Conservation (phyloP, 768 basidiomycete genomes). For the Boletus subparvulus region DNA sequence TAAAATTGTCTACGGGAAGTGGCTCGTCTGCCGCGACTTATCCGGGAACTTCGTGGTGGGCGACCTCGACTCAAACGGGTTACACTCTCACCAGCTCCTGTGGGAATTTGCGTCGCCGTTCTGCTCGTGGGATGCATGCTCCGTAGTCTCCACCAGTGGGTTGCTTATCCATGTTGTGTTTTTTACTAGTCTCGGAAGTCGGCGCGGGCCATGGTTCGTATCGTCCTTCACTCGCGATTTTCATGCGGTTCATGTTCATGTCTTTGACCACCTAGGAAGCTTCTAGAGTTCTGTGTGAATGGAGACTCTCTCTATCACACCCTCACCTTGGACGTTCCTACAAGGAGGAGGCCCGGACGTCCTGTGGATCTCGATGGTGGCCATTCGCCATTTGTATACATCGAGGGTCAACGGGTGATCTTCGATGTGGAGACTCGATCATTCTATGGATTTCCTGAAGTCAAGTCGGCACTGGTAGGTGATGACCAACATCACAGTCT, state of each 20-base stretch:
- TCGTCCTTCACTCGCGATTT: no score
- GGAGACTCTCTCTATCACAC: not conserved
- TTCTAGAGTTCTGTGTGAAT: not conserved
- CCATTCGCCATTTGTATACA: not conserved
- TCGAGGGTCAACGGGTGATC: not conserved
- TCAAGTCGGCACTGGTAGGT: not conserved
- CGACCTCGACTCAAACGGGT: not conserved
- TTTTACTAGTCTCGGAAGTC: no score
- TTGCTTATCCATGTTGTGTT: not conserved
- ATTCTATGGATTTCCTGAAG: not conserved
- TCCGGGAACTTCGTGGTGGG: not conserved
- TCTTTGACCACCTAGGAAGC: not conserved
- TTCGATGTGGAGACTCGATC: not conserved
- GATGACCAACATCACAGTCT: not conserved
- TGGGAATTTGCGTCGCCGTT: not conserved
- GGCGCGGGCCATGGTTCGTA: no score
- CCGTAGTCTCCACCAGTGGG: not conserved
- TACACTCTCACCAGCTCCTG: not conserved
- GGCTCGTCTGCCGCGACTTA: not conserved
- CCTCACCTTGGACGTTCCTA: not conserved
- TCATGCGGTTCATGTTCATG: not conserved
- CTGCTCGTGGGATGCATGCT: not conserved
- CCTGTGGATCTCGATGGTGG: not conserved
- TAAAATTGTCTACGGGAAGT: not conserved
- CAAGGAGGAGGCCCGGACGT: not conserved